Base-by-base conservation (phyloP, 2,329 filamentous ascomycete species). In the Ophiostoma novo-ulmi region DNA sequence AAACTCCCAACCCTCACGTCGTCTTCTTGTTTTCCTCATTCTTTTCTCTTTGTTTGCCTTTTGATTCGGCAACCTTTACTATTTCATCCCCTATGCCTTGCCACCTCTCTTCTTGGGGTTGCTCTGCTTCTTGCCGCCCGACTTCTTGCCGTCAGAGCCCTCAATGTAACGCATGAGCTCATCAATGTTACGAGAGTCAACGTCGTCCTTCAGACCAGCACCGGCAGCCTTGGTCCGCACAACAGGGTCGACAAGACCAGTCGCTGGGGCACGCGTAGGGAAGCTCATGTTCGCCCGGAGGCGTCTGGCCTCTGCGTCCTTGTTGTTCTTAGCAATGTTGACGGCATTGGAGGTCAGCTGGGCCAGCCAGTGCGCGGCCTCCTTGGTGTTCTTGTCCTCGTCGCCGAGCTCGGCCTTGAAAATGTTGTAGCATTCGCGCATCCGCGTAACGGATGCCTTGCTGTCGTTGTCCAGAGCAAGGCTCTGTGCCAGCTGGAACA, bases 401-500 rank as follows among this genome's bases (percentile, higher is more conserved):
- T 93, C 84, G 38, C 95, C 95, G 5, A 99, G 89, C 77, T 95
- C 89, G 71, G 85, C 83, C 74, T 94, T 88, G 89, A 99, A 99
- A 78, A 97, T 96, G 81, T 91, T 97, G 84, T 94, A 97, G 65
- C 93, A 95, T 80, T 97, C 94, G 72, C 93, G 91, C 95, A 99
- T 99, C 78, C 91, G 90, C 78, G 87, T 89, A 71, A 99, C 94
- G 17, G 95, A 94, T 67, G 86, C 90, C 84, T 97, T 97, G 76
- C 93, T 91, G 79, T 99, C 94, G 76, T 94, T 91, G 79, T 99
- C 95, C n/a, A 99, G 85, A 20, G 95, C 95, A 66, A 99, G 86
- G 22, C 94, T 93, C 80, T 99, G 95, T 0, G 95, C 94, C 70
- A 98, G 89, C 84, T 99, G 95, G 89, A 98, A 99, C 68, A 97